A percentile compares a stretch with the other conserved stretches of the same genome.
Evolutionary conservation across 2,329 filamentous ascomycete species (phyloP).

Genomic region (Colletotrichum sp.): DNA sequence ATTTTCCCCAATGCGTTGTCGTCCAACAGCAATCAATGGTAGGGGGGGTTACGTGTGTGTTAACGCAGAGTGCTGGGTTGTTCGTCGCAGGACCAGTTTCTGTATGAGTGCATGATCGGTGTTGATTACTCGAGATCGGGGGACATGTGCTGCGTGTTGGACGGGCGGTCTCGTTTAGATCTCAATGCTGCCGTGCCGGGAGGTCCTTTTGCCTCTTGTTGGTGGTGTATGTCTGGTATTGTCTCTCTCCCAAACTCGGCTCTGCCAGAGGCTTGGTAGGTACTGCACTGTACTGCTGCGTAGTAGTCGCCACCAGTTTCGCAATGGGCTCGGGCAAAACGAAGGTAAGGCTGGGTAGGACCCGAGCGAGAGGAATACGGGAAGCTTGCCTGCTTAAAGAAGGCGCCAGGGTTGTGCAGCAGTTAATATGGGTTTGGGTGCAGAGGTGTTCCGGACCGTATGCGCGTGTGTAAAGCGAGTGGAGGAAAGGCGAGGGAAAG

Average conservation of each 20-base stretch:
- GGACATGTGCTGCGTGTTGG: background rate
- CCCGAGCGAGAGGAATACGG: conserved; percentile 1
- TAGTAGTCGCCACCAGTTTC: conserved; percentile 4
- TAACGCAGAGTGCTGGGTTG: conserved; percentile 2
- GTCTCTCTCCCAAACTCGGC: background rate
- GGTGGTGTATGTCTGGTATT: background rate
- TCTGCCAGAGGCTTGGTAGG: background rate
- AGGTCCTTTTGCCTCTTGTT: background rate
- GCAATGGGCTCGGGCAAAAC: background rate
- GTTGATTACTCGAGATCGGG: conserved; percentile 1
- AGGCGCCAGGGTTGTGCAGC: conserved; percentile 12
- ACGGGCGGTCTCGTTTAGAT: conserved; percentile 11
- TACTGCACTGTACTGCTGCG: background rate
- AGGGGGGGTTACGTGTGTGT: background rate
- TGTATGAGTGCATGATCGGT: conserved; percentile 16
- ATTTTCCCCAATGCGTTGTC: conserved; percentile 46
- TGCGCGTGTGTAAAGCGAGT: background rate
- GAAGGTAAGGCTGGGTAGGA: background rate
- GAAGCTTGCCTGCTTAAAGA: conserved; percentile 18
- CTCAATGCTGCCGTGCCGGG: background rate
- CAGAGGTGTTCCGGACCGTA: background rate
- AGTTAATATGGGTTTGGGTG: conserved; percentile 2
- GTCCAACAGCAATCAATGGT: background rate
- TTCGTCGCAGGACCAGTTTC: background rate
- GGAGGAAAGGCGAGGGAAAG: background rate